A percentile compares a stretch with the other conserved stretches of the same genome.
These are phyloP conservation scores for Penicillium capsulatum DNA, from an alignment of 2,329 filamentous ascomycete genomes.

Conservation along the genomic window DNA sequence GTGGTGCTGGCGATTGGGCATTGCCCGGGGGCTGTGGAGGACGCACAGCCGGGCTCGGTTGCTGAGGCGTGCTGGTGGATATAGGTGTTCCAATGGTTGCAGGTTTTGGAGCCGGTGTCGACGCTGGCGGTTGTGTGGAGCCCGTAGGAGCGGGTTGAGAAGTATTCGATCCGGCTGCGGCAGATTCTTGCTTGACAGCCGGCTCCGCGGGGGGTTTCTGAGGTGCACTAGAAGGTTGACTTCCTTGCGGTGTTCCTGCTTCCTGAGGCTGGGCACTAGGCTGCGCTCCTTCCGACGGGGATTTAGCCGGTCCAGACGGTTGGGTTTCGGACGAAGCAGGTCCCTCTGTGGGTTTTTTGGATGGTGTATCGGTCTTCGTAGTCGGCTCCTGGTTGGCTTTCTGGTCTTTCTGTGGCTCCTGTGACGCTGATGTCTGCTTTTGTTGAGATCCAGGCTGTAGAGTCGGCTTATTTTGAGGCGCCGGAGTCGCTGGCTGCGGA, in stretches of 20 bases:
- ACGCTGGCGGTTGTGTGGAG: conserved; percentile 2
- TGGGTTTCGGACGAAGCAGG: conserved; percentile 2
- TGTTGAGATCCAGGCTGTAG: conserved; percentile 26
- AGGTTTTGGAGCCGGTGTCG: not conserved
- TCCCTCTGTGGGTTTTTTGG: conserved; percentile 8
- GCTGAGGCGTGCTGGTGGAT: conserved; percentile 15
- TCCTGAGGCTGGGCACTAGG: conserved; percentile 8
- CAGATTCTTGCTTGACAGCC: conserved; percentile 31
- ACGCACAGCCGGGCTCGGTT: conserved; percentile 22
- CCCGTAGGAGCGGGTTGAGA: conserved; percentile 12
- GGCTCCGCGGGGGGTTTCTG: conserved; percentile 8
- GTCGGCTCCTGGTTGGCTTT: conserved; percentile 14
- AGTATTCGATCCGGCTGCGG: conserved; percentile 3
- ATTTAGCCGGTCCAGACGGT: conserved; percentile 2
- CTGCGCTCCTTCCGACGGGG: conserved; percentile 2
- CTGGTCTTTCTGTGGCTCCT: conserved; percentile 17
- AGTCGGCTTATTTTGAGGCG: conserved; percentile 8
- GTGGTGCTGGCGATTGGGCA: conserved; percentile 23
- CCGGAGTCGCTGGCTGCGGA: conserved; percentile 12
- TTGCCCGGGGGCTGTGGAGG: conserved; percentile 20
- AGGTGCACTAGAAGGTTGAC: too few species aligned
- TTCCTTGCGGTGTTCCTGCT: conserved; percentile 10
- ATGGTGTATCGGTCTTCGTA: conserved; percentile 13
- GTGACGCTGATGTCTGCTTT: conserved; percentile 21
- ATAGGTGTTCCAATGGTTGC: conserved; percentile 4